Evolutionary conservation across 2,329 filamentous ascomycete genomes (phyloP).

Genomic region (Talaromyces sp.): DNA sequence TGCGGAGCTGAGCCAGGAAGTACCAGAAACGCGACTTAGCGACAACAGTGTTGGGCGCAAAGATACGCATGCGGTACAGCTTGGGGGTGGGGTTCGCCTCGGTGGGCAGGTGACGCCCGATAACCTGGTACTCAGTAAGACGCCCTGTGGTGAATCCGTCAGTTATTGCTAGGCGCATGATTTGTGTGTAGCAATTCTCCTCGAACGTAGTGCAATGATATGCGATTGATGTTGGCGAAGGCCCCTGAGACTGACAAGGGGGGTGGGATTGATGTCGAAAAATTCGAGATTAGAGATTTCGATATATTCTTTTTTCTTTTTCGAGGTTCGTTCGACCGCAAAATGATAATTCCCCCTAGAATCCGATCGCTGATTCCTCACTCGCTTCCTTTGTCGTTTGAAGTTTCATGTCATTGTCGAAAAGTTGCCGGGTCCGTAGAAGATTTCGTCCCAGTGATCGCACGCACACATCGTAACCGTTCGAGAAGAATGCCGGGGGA

Average conservation of each 20-base stretch:
- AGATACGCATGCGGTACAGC: conserved; percentile 99
- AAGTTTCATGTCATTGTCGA: conserved; percentile 1
- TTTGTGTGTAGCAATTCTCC: conserved; percentile 7
- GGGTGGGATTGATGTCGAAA: conserved; percentile 17
- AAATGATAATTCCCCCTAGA: conserved; percentile 7
- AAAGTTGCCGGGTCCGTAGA: background rate
- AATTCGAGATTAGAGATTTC: conserved; percentile 15
- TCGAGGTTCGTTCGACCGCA: conserved; percentile 5
- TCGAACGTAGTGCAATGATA: conserved; percentile 20
- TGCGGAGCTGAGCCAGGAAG: conserved; percentile 98
- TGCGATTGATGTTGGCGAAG: conserved; percentile 16
- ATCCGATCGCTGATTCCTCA: background rate
- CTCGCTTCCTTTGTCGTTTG: background rate
- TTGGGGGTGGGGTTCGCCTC: conserved; percentile 96
- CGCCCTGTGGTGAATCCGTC: conserved; percentile 69
- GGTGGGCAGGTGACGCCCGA: conserved; percentile 97
- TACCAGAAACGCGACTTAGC: conserved; percentile 99
- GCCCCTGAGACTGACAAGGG: conserved; percentile 6
- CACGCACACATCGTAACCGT: conserved; percentile 35
- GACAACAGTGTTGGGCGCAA: conserved; percentile 95
- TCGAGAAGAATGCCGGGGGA: conserved; percentile 29
- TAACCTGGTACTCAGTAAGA: conserved; percentile 99
- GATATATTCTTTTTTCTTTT: background rate
- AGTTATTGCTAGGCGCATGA: conserved; percentile 27
- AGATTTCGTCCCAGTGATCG: conserved; percentile 26